Evolutionary conservation across 75 land plant genomes (phyloP).

Genomic region (Sequoiadendron giganteum): DNA sequence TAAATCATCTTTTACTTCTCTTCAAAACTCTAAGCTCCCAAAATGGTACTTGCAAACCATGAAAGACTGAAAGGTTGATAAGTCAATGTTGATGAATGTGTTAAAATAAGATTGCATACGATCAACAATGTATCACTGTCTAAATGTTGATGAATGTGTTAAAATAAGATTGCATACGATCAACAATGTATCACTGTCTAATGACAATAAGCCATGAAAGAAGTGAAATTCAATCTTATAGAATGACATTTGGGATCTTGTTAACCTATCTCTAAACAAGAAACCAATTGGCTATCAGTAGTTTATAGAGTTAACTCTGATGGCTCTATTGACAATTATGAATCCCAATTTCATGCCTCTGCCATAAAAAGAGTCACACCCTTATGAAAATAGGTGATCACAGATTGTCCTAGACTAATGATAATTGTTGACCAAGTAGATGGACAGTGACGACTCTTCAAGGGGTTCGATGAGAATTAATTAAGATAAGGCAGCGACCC

Average conservation of each 20-base stretch:
- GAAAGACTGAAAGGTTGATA: too few relatives aligned
- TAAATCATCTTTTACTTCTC: background rate
- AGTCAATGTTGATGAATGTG: background rate
- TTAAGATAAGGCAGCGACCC: too few relatives aligned
- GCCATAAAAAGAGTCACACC: too few relatives aligned
- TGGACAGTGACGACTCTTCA: too few relatives aligned
- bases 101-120: background rate
- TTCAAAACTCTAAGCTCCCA: too few relatives aligned
- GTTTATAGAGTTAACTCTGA: background rate
- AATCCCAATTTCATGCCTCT: background rate
- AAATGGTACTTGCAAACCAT: background rate
- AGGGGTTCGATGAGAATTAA: too few relatives aligned
- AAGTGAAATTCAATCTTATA: background rate
- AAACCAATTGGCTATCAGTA: background rate
- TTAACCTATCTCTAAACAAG: background rate
- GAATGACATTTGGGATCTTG: background rate
- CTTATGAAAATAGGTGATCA: too few relatives aligned
- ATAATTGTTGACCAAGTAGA: too few relatives aligned
- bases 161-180: background rate
- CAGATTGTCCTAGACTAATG: too few relatives aligned
- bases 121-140: background rate
- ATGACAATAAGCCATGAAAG: too few relatives aligned
- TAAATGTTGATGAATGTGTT: background rate
- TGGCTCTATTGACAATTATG: constrained; percentile 2
- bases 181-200: background rate